Conservation (phyloP, 495 filamentous ascomycete genomes). For the Aspergillus hancockii region DNA sequence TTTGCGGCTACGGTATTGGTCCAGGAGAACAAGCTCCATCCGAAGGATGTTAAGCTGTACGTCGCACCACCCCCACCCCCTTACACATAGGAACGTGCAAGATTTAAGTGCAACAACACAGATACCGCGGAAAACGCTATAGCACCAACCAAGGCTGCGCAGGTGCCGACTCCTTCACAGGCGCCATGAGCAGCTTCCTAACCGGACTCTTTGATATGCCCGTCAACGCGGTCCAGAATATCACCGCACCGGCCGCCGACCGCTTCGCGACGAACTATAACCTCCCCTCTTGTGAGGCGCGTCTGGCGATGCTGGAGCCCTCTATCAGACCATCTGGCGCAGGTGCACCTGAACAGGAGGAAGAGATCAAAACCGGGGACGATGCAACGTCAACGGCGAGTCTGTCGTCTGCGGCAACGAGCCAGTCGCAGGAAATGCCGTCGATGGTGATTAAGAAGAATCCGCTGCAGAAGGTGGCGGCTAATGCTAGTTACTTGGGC, state of each 20-base stretch:
- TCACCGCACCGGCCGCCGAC: background rate
- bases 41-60: constrained; percentile 64
- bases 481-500: constrained; percentile 12
- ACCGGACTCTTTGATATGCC: constrained; percentile 81
- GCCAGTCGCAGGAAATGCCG: background rate
- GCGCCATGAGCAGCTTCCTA: constrained; percentile 65
- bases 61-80: constrained; percentile 24
- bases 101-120: constrained; percentile 22
- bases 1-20: constrained; percentile 60
- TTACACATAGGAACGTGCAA: background rate
- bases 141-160: constrained; percentile 62
- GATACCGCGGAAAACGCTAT: constrained; percentile 59
- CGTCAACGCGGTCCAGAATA: constrained; percentile 61
- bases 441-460: constrained; percentile 5
- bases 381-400: background rate
- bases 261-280: constrained; percentile 18
- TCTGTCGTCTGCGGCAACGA: background rate
- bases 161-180: constrained; percentile 62
- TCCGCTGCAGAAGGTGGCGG: background rate
- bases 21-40: constrained; percentile 53
- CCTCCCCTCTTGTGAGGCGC: constrained; percentile 8
- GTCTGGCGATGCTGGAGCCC: background rate
- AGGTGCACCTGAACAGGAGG: background rate
- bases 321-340: background rate
- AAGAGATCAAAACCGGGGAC: background rate